phyloP scores from a whole-genome alignment of 2,329 filamentous ascomycete species.

The Neofusicoccum sp. region DNA sequence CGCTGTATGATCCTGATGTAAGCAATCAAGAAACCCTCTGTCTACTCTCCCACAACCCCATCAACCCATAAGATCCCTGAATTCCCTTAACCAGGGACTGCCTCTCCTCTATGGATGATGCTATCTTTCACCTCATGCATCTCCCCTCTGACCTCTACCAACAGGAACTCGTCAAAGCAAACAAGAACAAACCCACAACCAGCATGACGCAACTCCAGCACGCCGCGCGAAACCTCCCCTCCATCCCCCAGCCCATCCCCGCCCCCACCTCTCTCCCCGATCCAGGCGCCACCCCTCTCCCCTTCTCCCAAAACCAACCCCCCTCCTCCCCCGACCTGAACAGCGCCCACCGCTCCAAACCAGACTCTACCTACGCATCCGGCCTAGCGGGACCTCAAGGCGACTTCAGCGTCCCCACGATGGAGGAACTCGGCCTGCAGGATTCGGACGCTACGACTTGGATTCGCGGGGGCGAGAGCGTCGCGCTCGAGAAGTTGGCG shows the following conservation, averaged over 20 bases:
- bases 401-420: conserved; percentile 71
- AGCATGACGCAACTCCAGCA: conserved; percentile 67
- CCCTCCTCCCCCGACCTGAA: conserved; percentile 63
- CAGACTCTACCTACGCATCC: conserved; percentile 56
- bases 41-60: neutral
- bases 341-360: conserved; percentile 53
- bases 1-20: conserved; percentile 71
- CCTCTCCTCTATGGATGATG: too few species aligned
- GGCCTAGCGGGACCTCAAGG: conserved; percentile 66
- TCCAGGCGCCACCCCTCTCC: conserved; percentile 64
- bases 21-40: neutral
- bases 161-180: conserved; percentile 59
- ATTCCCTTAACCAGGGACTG: too few species aligned
- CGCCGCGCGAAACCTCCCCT: conserved; percentile 51
- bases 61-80: too few species aligned
- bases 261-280: conserved; percentile 63
- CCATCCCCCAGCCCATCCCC: conserved; percentile 61
- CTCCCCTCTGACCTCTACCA: neutral
- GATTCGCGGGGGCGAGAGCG: conserved; percentile 70
- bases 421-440: conserved; percentile 67
- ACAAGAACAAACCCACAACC: conserved; percentile 74
- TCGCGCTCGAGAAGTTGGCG: conserved; percentile 61
- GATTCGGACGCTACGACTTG: conserved; percentile 55
- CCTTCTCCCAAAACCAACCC: conserved; percentile 60
- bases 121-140: too few species aligned